Percentiles rank a stretch among this genome's conserved stretches.
phyloP scores from a whole-genome alignment of 2,329 filamentous ascomycete species.

The Fusarium mangiferae region DNA sequence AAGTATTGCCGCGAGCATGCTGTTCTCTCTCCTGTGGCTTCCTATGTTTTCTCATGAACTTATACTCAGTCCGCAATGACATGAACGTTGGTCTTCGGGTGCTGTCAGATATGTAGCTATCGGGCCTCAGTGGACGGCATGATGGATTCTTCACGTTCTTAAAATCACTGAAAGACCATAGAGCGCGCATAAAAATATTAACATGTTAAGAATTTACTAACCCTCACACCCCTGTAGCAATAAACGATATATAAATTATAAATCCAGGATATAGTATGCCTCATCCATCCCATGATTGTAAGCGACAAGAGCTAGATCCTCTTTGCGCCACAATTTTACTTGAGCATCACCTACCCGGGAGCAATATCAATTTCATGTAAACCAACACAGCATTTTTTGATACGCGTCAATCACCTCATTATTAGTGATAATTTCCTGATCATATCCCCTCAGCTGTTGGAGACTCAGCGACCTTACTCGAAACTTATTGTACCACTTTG shows the following conservation, averaged over 20 bases:
- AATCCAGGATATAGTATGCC: not conserved
- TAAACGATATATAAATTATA: not conserved
- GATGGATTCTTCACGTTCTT: not conserved
- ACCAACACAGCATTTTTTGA: not conserved
- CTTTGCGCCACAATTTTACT: not conserved
- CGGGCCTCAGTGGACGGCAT: not conserved
- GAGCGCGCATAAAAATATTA: not conserved
- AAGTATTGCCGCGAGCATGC: too few relatives aligned
- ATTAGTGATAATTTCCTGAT: not conserved
- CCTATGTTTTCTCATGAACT: not conserved
- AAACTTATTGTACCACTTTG: not conserved
- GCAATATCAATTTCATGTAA: not conserved
- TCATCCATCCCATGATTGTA: not conserved
- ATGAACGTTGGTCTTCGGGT: not conserved
- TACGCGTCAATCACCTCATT: not conserved
- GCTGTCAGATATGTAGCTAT: not conserved
- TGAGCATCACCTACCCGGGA: not conserved
- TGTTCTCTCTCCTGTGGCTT: not conserved
- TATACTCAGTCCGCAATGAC: not conserved
- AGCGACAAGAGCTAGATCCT: not conserved
- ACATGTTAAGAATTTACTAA: not conserved
- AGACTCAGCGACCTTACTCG: not conserved
- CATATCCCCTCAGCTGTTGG: not conserved
- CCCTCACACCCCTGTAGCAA: not conserved
- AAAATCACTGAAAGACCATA: not conserved